phyloP scores from a whole-genome alignment of 768 basidiomycete genomes.

The Saitozyma podzolica region DNA sequence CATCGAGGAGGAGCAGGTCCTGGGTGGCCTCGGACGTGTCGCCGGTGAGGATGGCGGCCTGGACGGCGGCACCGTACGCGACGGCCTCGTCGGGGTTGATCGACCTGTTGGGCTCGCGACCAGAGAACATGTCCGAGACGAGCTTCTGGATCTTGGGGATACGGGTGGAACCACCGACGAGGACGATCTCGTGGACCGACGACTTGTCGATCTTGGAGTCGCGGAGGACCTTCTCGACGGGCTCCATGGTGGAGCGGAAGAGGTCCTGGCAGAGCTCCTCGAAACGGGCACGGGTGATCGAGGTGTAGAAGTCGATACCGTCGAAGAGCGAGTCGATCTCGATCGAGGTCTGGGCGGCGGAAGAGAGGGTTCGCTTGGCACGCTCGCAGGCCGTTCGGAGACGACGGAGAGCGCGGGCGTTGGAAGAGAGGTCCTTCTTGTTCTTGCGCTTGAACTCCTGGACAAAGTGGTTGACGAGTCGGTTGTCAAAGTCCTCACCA shows the following conservation, averaged over 20 bases:
- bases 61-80: conserved; percentile 97
- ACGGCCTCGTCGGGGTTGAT: conserved; percentile 99
- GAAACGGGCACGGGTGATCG: conserved; percentile 92
- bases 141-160: conserved; percentile 99
- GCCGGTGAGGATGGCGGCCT: conserved; percentile 96
- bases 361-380: conserved; percentile 97
- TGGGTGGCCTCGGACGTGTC: conserved; percentile 89
- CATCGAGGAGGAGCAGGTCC: conserved; percentile 92
- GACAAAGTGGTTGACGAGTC: conserved; percentile 83
- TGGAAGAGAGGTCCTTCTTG: conserved; percentile 81
- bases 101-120: conserved; percentile 90
- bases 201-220: conserved; percentile 98
- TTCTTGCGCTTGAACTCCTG: conserved; percentile 91
- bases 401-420: conserved; percentile 93
- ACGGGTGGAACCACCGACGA: conserved; percentile 75
- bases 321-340: conserved; percentile 98
- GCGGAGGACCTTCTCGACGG: conserved; percentile 96
- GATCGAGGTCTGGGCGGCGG: conserved; percentile 91
- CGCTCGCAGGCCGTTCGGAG: conserved; percentile 97
- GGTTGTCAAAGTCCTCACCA: conserved; percentile 95
- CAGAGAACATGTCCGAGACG: conserved; percentile 93
- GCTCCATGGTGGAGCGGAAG: conserved; percentile 55
- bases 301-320: conserved; percentile 98
- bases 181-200: conserved; percentile 75
- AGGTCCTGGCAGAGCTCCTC: conserved; percentile 55